Conservation (phyloP, 1,284 basidiomycete genomes). For the Sphagnurus paluster region DNA sequence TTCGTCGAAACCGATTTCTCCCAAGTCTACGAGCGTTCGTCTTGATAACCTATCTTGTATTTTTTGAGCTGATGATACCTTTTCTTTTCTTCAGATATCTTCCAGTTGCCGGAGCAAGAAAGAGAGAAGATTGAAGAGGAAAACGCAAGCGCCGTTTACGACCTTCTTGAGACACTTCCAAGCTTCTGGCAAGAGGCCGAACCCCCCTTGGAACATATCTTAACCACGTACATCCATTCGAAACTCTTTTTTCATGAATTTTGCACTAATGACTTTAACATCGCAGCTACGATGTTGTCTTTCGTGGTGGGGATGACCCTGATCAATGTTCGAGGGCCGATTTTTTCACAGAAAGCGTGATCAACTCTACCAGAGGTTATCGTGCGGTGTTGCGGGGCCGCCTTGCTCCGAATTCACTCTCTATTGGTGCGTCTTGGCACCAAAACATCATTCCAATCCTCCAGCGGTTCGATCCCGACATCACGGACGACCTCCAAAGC, state of each 20-base stretch:
- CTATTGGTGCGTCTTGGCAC: constrained; percentile 51
- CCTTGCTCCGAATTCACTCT: constrained; percentile 41
- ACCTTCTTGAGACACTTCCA: constrained; percentile 52
- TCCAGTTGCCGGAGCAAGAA: constrained; percentile 27
- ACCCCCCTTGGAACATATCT: constrained; percentile 45
- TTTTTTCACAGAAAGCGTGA: constrained; percentile 51
- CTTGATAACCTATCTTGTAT: too few species aligned
- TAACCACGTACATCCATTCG: constrained; percentile 51
- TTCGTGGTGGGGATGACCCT: constrained; percentile 51
- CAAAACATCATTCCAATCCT: constrained; percentile 47
- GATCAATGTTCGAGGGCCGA: constrained; percentile 44
- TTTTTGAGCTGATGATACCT: constrained; percentile 9
- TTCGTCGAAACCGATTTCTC: constrained; percentile 48
- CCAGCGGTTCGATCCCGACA: constrained; percentile 38
- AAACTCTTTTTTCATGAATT: constrained; percentile 3
- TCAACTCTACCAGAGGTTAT: constrained; percentile 53
- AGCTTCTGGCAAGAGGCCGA: constrained; percentile 54
- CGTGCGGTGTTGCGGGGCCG: constrained; percentile 49
- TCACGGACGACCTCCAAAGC: constrained; percentile 32
- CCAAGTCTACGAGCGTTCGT: constrained; percentile 52
- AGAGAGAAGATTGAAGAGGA: constrained; percentile 31
- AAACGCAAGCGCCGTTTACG: constrained; percentile 41
- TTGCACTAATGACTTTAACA: constrained; percentile 9
- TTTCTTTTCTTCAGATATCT: constrained; percentile 35
- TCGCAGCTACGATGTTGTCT: constrained; percentile 60